Percentiles rank a stretch among this genome's conserved stretches.
Evolutionary conservation across 1,284 basidiomycete genomes (phyloP).

Genomic region (Malassezia yamatoensis): DNA sequence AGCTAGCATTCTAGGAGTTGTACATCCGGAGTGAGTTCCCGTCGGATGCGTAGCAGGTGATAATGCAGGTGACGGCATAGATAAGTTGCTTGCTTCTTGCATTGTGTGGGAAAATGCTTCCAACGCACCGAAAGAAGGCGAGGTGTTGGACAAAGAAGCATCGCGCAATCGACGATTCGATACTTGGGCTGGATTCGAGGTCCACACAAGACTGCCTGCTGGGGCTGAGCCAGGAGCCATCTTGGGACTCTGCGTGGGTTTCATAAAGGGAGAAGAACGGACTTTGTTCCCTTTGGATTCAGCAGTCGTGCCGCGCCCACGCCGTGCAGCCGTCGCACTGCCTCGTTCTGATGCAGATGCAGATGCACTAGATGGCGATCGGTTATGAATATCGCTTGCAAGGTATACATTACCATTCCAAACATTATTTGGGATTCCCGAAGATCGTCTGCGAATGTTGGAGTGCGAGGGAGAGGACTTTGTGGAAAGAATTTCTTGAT

Average conservation of each 20-base stretch:
- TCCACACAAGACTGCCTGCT: neutral
- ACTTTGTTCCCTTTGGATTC: slow-evolving; percentile 34
- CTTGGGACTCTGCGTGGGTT: slow-evolving; percentile 28
- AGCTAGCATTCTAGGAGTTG: neutral
- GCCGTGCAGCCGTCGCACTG: slow-evolving; percentile 9
- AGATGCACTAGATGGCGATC: slow-evolving; percentile 19
- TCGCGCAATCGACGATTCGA: neutral
- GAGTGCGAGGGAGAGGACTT: neutral
- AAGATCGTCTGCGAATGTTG: slow-evolving; percentile 22
- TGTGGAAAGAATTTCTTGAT: neutral
- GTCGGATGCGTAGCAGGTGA: neutral
- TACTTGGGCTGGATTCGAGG: neutral
- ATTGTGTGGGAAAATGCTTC: slow-evolving; percentile 15
- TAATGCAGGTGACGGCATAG: slow-evolving; percentile 12
- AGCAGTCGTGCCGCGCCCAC: slow-evolving; percentile 34
- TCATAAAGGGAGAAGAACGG: slow-evolving; percentile 42
- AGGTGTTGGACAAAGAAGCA: neutral
- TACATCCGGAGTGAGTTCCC: neutral
- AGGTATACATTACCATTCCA: neutral
- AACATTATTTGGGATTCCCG: neutral
- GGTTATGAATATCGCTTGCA: too few species aligned
- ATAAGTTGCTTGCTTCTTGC: slow-evolving; percentile 10
- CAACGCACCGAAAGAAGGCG: slow-evolving; percentile 15
- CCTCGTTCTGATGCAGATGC: slow-evolving; percentile 18
- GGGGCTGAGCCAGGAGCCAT: neutral